Base-by-base conservation (phyloP, 768 basidiomycete species). In the Coprinellus aureogranulatus region DNA sequence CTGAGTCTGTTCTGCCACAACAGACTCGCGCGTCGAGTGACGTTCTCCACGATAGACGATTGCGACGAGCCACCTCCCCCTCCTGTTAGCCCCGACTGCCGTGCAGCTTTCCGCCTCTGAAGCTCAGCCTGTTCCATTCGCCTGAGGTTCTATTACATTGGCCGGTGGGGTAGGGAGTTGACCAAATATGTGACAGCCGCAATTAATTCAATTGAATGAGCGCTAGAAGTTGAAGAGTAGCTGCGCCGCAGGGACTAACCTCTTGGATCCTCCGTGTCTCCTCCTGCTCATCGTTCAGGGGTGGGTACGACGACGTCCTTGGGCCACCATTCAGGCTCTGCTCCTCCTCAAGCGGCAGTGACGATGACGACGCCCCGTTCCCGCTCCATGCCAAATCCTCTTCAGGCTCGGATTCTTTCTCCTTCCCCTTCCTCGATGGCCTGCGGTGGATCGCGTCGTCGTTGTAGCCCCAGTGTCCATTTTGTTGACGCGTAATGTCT, bases 51-150 rank as follows among this genome's bases (percentile, higher is more conserved):
- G n/a, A 88, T 63, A 2, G 88, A 84, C 12, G 69, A 58, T 10
- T 67, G 62, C 39, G 61, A 51, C 25, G 61, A 52, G 4, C 55
- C 51, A 8, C 27, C 26, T 28, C 48, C 48, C 8, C 16, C 20
- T n/a, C 16, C 14, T 28, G 14, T 8, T 2, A 27, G 16, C 18
- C 48, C 25, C 20, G 87, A 85, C 55, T 85, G 87, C 55, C 91
- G 81, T 2, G 82, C 86, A 34, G 81, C 79, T 71, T 86, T 92
- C 74, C 91, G 82, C 58, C 89, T 81, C 63, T 85, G 85, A 20
- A 88, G 81, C 65, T 93, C 91, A 40, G 84, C 84, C 46, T 84
- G 73, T 63, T 93, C 91, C 92, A 90, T 93, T 42, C 81, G 81
- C 62, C 81, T 78, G 26, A 94, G 77, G 58, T 84, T 93, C 91